These are phyloP conservation scores for Caloboletus inedulis DNA, from an alignment of 1,284 basidiomycete genomes.

Conservation along the genomic window DNA sequence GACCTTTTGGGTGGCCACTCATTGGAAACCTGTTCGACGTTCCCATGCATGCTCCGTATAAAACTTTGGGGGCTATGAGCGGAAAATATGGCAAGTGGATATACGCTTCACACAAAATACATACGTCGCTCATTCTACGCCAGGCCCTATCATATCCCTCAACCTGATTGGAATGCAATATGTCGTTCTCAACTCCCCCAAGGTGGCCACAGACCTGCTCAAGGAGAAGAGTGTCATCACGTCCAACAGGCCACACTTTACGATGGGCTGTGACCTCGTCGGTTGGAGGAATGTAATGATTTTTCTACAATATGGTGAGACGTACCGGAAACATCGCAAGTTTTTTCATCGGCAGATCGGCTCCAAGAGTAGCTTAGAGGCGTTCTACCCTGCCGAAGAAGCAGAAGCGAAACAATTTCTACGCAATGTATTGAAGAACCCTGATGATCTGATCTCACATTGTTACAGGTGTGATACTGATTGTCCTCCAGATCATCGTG, in stretches of 20 bases:
- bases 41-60: slow-evolving; percentile 38
- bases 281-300: slow-evolving; percentile 23
- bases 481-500: slow-evolving; percentile 3
- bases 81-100: slow-evolving; percentile 39
- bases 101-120: slow-evolving; percentile 30
- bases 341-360: background rate
- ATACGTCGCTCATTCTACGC: slow-evolving; percentile 28
- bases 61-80: slow-evolving; percentile 43
- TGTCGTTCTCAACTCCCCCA: slow-evolving; percentile 18
- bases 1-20: slow-evolving; percentile 28
- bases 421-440: slow-evolving; percentile 13
- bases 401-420: slow-evolving; percentile 20
- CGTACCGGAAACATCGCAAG: slow-evolving; percentile 12
- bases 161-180: background rate
- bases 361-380: slow-evolving; percentile 7
- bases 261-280: slow-evolving; percentile 24
- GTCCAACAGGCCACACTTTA: slow-evolving; percentile 18
- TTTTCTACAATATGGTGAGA: slow-evolving; percentile 26
- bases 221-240: slow-evolving; percentile 22
- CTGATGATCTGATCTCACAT: slow-evolving; percentile 6
- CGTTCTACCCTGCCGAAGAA: slow-evolving; percentile 13
- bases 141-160: slow-evolving; percentile 18
- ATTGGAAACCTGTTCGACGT: slow-evolving; percentile 42
- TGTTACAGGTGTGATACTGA: slow-evolving; percentile 3
- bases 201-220: slow-evolving; percentile 19